Evolutionary conservation across 352 stramenopile species (phyloP).

Genomic region (Saprolegnia parasitica): DNA sequence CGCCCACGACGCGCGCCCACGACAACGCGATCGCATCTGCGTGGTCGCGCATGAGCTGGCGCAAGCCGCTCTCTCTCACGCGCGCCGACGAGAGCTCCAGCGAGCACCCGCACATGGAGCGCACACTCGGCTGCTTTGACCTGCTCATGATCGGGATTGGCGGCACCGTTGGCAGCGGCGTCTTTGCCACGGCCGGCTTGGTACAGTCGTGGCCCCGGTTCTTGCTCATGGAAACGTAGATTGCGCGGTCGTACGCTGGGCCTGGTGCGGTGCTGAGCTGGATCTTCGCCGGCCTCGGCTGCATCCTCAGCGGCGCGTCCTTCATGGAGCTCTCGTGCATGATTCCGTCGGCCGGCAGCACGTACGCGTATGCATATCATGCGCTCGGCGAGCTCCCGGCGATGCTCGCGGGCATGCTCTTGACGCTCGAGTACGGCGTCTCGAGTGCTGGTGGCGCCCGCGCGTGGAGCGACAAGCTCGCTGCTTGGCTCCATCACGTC

Average conservation of each 20-base stretch:
- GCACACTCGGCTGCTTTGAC: slow-evolving; percentile 85
- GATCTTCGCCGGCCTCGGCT: slow-evolving; percentile 74
- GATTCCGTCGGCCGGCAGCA: slow-evolving; percentile 86
- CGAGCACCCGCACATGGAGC: slow-evolving; percentile 26
- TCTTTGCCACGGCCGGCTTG: slow-evolving; percentile 84
- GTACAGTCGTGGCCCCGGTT: no score
- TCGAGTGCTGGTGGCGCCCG: slow-evolving; percentile 87
- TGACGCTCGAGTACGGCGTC: slow-evolving; percentile 93
- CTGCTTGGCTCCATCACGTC: slow-evolving; percentile 68
- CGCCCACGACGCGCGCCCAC: no score
- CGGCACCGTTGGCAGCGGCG: slow-evolving; percentile 89
- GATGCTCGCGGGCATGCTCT: slow-evolving; percentile 78
- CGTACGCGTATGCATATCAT: slow-evolving; percentile 93
- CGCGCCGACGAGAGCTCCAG: slow-evolving; percentile 6
- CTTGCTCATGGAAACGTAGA: slow-evolving; percentile 19
- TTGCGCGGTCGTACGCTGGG: slow-evolving; percentile 41
- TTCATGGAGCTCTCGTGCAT: slow-evolving; percentile 89
- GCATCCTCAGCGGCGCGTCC: slow-evolving; percentile 74
- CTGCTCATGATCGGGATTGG: slow-evolving; percentile 92
- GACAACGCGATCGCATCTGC: not conserved
- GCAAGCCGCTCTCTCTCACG: slow-evolving; percentile 11
- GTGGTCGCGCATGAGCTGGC: slow-evolving; percentile 8
- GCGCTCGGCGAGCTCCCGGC: slow-evolving; percentile 90
- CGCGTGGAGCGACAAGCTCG: slow-evolving; percentile 92
- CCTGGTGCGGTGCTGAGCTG: slow-evolving; percentile 81